A percentile compares a stretch with the other conserved stretches of the same genome.
Evolutionary conservation across 2,329 filamentous ascomycete species (phyloP).

Genomic region (Xylogone sp.): DNA sequence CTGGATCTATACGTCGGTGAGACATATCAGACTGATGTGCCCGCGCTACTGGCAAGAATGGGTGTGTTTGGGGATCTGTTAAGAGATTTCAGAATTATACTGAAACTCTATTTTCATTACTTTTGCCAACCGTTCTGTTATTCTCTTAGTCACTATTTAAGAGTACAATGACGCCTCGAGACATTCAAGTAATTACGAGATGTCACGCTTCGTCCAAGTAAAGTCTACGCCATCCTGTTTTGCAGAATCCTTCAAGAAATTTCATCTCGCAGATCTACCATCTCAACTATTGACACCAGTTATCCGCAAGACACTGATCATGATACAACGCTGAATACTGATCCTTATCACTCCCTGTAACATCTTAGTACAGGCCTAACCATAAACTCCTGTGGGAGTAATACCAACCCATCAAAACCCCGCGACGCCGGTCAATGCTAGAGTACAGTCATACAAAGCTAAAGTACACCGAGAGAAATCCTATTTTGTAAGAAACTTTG

Average conservation of each 20-base stretch:
- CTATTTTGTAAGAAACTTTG: background rate
- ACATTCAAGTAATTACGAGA: no score
- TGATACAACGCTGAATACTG: background rate
- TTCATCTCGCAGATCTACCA: background rate
- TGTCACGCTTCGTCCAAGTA: no score
- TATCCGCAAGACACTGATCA: background rate
- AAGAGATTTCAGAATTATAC: no score
- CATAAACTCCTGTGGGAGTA: background rate
- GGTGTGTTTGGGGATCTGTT: no score
- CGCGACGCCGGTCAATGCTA: background rate
- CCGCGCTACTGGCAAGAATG: no score
- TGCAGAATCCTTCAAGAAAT: background rate
- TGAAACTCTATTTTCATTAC: no score
- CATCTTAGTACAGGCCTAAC: background rate
- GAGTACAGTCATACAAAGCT: background rate
- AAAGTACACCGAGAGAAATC: background rate
- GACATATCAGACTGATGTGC: no score
- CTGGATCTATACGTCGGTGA: no score
- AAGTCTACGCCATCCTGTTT: background rate
- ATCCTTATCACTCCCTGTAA: background rate
- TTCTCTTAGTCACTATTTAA: no score
- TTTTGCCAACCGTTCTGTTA: no score
- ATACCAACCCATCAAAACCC: background rate
- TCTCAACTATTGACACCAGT: background rate
- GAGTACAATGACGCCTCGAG: no score